Evolutionary conservation across 805 yeast species (phyloP).

Genomic region (Spathaspora hagerdaliae): DNA sequence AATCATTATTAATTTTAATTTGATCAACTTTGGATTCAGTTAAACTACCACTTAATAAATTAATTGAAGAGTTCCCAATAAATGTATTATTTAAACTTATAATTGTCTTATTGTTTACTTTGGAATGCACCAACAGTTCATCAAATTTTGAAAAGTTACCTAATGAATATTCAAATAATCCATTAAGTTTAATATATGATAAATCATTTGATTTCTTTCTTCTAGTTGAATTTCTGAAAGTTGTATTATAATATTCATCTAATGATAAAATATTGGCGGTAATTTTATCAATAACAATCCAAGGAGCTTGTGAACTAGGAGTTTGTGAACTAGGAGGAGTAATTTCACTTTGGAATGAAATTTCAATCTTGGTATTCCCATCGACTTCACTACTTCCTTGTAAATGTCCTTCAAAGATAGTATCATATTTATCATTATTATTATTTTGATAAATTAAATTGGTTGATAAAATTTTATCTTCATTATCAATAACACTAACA

Average conservation of each 20-base stretch:
- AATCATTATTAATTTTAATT: conserved; percentile 24
- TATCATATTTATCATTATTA: conserved; percentile 73
- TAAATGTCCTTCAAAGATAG: conserved; percentile 66
- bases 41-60: conserved; percentile 29
- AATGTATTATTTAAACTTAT: conserved; percentile 29
- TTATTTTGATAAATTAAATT: conserved; percentile 74
- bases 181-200: conserved; percentile 50
- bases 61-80: conserved; percentile 39
- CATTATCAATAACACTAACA: conserved; percentile 57
- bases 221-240: conserved; percentile 17
- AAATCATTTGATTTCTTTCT: conserved; percentile 10
- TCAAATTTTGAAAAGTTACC: conserved; percentile 52
- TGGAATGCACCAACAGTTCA: conserved; percentile 19
- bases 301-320: too few relatives aligned
- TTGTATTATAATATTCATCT: conserved; percentile 31
- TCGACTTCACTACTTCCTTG: conserved; percentile 28
- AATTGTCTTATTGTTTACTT: conserved; percentile 12
- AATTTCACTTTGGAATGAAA: conserved; percentile 20
- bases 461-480: conserved; percentile 40
- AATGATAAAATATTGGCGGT: conserved; percentile 46
- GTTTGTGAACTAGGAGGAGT: too few relatives aligned
- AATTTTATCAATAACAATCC: conserved; percentile 70
- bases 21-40: conserved; percentile 32
- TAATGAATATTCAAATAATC: conserved; percentile 77
- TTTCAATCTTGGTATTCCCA: conserved; percentile 24